Conservation (phyloP, 2,329 filamentous ascomycete species). For the Colletotrichum sp. region DNA sequence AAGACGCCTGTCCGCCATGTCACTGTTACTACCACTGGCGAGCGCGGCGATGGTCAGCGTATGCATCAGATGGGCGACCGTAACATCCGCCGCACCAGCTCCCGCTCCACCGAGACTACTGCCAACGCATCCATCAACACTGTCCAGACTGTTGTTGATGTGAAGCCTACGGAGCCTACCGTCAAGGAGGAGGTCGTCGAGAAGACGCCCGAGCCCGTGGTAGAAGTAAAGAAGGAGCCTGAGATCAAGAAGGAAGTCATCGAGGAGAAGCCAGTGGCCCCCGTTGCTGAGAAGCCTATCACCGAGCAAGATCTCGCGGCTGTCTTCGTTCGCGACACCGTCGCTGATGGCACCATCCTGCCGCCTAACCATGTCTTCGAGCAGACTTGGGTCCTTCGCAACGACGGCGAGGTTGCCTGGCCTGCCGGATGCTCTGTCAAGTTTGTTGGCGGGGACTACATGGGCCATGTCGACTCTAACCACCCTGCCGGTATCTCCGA, state of each 20-base stretch:
- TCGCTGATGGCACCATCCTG: conserved; percentile 79
- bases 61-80: conserved; percentile 77
- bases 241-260: conserved; percentile 21
- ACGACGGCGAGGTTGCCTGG: conserved; percentile 81
- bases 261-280: conserved; percentile 27
- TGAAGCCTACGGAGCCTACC: conserved; percentile 65
- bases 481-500: conserved; percentile 80
- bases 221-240: conserved; percentile 23
- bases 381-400: conserved; percentile 91
- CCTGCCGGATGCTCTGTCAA: conserved; percentile 88
- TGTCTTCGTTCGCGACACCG: conserved; percentile 78
- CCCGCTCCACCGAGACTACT: conserved; percentile 57
- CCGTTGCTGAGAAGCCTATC: conserved; percentile 24
- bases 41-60: conserved; percentile 70
- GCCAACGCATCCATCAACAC: conserved; percentile 53
- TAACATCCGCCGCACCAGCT: conserved; percentile 37
- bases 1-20: conserved; percentile 90
- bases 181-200: conserved; percentile 26
- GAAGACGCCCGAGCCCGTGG: conserved; percentile 25
- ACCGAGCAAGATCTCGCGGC: conserved; percentile 45
- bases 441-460: conserved; percentile 93
- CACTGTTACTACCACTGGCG: conserved; percentile 82
- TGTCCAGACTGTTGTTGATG: conserved; percentile 76
- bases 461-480: conserved; percentile 86
- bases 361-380: conserved; percentile 76